Percentiles rank a stretch among this genome's conserved stretches.
phyloP scores from a whole-genome alignment of 2,329 filamentous ascomycete genomes.

The Aspergillus phoenicis region DNA sequence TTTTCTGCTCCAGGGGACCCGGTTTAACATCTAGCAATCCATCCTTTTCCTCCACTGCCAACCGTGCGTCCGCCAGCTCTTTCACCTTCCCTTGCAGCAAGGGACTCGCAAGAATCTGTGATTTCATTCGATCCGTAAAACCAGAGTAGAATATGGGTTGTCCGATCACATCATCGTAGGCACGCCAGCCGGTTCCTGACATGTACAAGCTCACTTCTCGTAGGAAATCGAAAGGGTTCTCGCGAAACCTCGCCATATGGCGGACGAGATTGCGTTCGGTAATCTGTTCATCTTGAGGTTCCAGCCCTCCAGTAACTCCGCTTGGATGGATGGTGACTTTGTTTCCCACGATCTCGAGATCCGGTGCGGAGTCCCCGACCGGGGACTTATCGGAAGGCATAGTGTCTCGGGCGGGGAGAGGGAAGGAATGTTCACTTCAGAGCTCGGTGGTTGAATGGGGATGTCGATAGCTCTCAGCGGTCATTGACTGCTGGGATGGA shows the following conservation, averaged over 20 bases:
- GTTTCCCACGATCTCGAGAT: constrained; percentile 75
- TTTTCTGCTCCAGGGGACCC: constrained; percentile 34
- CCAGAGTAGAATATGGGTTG: constrained; percentile 92
- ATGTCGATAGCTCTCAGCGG: constrained; percentile 2
- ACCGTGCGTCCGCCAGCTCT: constrained; percentile 72
- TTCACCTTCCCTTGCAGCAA: constrained; percentile 74
- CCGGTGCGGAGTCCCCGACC: constrained; percentile 62
- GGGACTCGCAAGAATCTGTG: constrained; percentile 71
- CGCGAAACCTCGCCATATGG: constrained; percentile 83
- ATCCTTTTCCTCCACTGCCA: constrained; percentile 75
- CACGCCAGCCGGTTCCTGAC: constrained; percentile 90
- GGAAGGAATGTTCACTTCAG: neutral
- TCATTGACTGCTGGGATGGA: constrained; percentile 6
- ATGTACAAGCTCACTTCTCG: constrained; percentile 93
- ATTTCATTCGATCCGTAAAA: constrained; percentile 88
- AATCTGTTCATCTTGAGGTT: constrained; percentile 49
- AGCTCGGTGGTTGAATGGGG: neutral
- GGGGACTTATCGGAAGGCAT: constrained; percentile 38
- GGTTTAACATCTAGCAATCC: constrained; percentile 60
- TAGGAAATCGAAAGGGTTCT: constrained; percentile 74
- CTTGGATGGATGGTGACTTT: constrained; percentile 74
- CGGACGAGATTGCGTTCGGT: constrained; percentile 56
- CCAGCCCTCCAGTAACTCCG: constrained; percentile 54
- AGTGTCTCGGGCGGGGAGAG: constrained; percentile 7
- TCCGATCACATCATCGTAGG: constrained; percentile 86